Evolutionary conservation across 2,329 filamentous ascomycete genomes (phyloP).

Genomic region (Nannizzia gypsea): DNA sequence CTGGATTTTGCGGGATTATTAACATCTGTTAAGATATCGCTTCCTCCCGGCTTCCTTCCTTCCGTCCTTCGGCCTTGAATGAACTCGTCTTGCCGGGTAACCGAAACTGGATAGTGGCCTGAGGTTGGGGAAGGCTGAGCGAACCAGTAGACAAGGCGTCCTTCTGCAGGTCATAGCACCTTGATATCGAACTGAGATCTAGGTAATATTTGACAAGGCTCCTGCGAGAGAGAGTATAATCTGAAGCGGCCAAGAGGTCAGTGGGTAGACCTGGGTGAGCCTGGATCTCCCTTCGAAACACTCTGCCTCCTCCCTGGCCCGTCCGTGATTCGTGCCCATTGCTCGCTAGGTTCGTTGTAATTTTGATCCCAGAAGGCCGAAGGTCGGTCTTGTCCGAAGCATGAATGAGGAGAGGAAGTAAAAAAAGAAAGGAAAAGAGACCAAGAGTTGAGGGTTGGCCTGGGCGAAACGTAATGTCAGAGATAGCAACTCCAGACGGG

Average conservation of each 20-base stretch:
- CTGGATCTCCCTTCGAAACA: neutral
- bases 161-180: conserved; percentile 4
- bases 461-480: neutral
- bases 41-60: neutral
- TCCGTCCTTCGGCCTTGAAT: neutral
- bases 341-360: neutral
- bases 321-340: neutral
- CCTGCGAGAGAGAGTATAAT: neutral
- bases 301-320: neutral
- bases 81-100: neutral
- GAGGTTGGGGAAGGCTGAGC: neutral
- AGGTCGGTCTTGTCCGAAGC: neutral
- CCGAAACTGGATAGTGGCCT: neutral
- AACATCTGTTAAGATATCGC: neutral
- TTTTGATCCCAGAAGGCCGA: neutral
- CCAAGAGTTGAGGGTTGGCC: neutral
- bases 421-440: neutral
- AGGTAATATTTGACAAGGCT: neutral
- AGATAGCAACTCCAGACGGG: neutral
- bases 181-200: neutral
- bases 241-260: neutral
- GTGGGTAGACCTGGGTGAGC: neutral
- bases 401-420: neutral
- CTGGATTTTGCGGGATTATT: neutral
- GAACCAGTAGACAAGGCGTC: neutral